Percentiles rank a stretch among this genome's conserved stretches.
Conservation (phyloP, 202 grass and related monocot genomes). For the Setaria viridis region DNA sequence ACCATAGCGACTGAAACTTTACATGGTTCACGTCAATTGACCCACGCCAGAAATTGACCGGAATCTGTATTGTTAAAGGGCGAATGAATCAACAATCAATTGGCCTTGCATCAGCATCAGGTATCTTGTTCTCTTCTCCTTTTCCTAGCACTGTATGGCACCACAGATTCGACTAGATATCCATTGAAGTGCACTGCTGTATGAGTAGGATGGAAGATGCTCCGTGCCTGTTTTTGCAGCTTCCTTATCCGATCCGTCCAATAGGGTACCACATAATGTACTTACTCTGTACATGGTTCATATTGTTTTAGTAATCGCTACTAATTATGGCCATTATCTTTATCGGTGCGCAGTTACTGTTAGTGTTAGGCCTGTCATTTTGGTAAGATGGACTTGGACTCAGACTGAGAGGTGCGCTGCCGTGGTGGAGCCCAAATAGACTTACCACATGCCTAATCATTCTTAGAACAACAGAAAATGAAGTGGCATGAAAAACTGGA, state of each 20-base stretch:
- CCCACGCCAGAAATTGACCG: background rate
- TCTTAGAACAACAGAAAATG: too few relatives aligned
- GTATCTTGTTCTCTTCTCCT: constrained; percentile 51
- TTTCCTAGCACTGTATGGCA: constrained; percentile 19
- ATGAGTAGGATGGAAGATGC: constrained; percentile 17
- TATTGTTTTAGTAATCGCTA: background rate
- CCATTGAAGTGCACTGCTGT: background rate
- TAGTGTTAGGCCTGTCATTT: background rate
- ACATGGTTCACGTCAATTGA: background rate
- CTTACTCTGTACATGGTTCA: background rate
- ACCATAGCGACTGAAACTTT: constrained; percentile 2
- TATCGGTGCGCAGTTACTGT: too few relatives aligned
- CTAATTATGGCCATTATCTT: background rate
- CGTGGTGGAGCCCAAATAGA: background rate
- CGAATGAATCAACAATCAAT: background rate
- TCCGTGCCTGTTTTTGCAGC: background rate
- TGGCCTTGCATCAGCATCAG: constrained; percentile 38
- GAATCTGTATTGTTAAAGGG: constrained; percentile 22
- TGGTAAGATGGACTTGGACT: background rate
- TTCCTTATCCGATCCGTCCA: background rate
- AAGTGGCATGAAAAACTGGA: background rate
- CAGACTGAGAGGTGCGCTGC: background rate
- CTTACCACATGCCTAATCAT: background rate
- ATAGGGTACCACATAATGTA: background rate
- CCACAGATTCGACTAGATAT: constrained; percentile 25